Percentiles rank a stretch among this genome's conserved stretches.
These are phyloP conservation scores for Colletotrichum somersetense DNA, from an alignment of 2,329 filamentous ascomycete genomes.

Conservation along the genomic window DNA sequence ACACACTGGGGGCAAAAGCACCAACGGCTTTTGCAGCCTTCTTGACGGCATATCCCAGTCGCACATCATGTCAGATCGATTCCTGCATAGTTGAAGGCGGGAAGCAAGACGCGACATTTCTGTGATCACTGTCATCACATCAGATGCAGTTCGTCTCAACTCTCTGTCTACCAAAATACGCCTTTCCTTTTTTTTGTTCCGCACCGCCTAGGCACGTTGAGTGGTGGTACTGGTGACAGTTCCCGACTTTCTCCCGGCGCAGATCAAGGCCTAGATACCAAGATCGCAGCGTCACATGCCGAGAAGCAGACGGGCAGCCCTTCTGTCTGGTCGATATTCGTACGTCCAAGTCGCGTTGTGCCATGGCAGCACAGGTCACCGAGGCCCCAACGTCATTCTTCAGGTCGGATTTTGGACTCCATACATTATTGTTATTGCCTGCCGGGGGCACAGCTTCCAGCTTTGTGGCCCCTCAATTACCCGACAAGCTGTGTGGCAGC, in stretches of 20 bases:
- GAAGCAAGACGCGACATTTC: constrained; percentile 9
- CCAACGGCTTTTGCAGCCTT: constrained; percentile 1
- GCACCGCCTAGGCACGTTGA: background rate
- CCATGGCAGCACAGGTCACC: background rate
- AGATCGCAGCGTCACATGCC: background rate
- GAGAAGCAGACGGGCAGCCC: background rate
- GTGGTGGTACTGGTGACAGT: background rate
- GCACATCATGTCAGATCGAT: constrained; percentile 40
- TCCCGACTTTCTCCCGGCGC: background rate
- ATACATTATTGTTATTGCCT: background rate
- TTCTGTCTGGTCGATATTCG: background rate
- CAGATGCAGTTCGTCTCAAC: constrained; percentile 40
- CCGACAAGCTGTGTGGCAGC: constrained; percentile 4
- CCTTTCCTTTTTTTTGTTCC: constrained; percentile 3
- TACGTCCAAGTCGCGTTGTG: background rate
- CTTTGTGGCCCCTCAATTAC: background rate
- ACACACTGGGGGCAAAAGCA: constrained; percentile 7
- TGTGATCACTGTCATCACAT: constrained; percentile 14
- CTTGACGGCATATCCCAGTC: constrained; percentile 13
- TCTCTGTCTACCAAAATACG: constrained; percentile 5
- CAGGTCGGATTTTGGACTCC: background rate
- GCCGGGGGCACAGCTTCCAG: background rate
- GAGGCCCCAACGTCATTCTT: background rate
- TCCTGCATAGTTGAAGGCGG: constrained; percentile 32
- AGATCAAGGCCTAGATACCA: background rate